These are phyloP conservation scores for Platismatia glauca DNA, from an alignment of 495 filamentous ascomycete genomes.

Conservation along the genomic window DNA sequence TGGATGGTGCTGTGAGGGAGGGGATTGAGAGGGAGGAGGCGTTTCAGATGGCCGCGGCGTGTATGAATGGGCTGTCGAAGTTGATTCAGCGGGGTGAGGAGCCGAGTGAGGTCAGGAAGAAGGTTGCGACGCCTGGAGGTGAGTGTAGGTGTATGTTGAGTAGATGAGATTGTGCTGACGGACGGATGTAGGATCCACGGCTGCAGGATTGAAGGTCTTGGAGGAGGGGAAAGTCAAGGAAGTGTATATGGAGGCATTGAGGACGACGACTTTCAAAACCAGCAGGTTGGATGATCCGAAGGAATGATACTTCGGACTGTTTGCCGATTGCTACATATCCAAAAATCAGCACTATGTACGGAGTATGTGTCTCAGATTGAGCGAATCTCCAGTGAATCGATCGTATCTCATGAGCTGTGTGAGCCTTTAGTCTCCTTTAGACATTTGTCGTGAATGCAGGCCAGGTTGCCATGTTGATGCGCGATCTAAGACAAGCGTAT, in stretches of 20 bases:
- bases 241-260: slow-evolving; percentile 1
- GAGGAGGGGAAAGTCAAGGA: slow-evolving; percentile 22
- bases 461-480: too few species aligned
- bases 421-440: too few species aligned
- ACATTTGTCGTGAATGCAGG: too few species aligned
- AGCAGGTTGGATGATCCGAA: neutral
- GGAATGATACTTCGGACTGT: neutral
- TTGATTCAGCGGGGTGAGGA: slow-evolving; percentile 15
- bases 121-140: slow-evolving; percentile 24
- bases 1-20: slow-evolving; percentile 21
- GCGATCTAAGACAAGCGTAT: too few species aligned
- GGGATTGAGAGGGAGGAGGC: slow-evolving; percentile 20
- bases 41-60: slow-evolving; percentile 10
- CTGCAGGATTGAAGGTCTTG: slow-evolving; percentile 16
- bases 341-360: too few species aligned
- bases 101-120: slow-evolving; percentile 17
- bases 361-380: too few species aligned
- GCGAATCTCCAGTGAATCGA: too few species aligned
- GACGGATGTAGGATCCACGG: slow-evolving; percentile 9
- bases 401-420: too few species aligned
- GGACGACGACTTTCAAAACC: neutral
- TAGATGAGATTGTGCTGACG: neutral
- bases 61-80: slow-evolving; percentile 29
- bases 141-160: neutral
- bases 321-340: neutral